Evolutionary conservation across 106 monocot species (phyloP).

Genomic region (Phalaenopsis aphrodite): DNA sequence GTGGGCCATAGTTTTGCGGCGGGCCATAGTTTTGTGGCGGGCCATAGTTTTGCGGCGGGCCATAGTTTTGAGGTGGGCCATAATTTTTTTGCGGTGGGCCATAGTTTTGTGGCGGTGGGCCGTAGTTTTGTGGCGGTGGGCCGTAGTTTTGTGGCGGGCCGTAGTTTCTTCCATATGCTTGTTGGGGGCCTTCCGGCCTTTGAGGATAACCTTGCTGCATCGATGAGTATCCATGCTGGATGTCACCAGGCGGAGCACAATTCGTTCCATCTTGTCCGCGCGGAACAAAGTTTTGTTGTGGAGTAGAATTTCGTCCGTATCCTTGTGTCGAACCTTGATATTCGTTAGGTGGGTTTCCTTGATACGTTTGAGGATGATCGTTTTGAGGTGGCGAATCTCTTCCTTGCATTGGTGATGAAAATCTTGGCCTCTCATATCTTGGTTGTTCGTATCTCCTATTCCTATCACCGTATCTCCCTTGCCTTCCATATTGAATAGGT

Average conservation of each 20-base stretch:
- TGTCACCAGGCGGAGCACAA: not conserved
- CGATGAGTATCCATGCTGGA: not conserved
- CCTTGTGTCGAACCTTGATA: not conserved
- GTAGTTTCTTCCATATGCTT: not conserved
- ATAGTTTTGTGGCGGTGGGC: not conserved
- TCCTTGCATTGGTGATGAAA: slow-evolving; percentile 2
- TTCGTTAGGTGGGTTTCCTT: not conserved
- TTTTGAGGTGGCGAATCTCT: not conserved
- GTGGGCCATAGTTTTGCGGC: slow-evolving; percentile 16
- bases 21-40: slow-evolving; percentile 16
- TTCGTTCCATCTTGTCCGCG: not conserved
- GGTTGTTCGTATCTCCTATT: slow-evolving; percentile 50
- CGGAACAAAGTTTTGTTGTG: not conserved
- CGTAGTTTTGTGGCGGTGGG: not conserved
- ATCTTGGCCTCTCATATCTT: slow-evolving; percentile 39
- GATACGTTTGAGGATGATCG: not conserved
- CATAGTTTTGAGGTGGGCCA: slow-evolving; percentile 22
- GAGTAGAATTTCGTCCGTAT: slow-evolving; percentile 1
- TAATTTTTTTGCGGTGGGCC: slow-evolving; percentile 9
- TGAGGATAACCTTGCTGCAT: slow-evolving; percentile 3
- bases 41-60: slow-evolving; percentile 21
- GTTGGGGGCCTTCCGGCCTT: slow-evolving; percentile 27
- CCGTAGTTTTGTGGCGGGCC: not conserved
- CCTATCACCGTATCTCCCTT: slow-evolving; percentile 51
- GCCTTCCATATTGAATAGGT: slow-evolving; percentile 67